Base-by-base conservation (phyloP, 805 yeast species). In the Lachancea meyersii region DNA sequence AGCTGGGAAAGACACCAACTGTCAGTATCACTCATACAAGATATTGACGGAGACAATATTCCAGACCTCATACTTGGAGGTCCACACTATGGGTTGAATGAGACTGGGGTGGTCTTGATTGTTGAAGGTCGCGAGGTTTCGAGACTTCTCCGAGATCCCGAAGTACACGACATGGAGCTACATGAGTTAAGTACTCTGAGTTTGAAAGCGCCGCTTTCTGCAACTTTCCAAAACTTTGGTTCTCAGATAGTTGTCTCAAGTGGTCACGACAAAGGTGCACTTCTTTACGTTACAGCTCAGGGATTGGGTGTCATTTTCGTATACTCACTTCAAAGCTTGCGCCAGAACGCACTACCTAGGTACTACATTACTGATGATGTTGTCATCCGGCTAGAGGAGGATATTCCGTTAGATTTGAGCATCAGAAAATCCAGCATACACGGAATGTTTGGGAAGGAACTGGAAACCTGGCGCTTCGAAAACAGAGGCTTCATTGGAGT, bases 21-120 rank as follows among this genome's bases (percentile, higher is more conserved):
- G 33, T 31, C 18, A 62, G 70, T 45, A 77, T 81, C 2, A 9
- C 41, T 51, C 1, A 55, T 61, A 0, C 62, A 53, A 13, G 71
- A 69, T 45, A 35, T 65, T 6, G 61, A 64, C 49, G 56, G 53
- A 4, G 75, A 69, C 46, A 72, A 70, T 0, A 43, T 58, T 5
- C 63, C 63, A 0, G 76, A 72, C 34, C 45, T 79, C 10, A 44
- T 75, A 2, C 52, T 79, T 2, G 69, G 75, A 0, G 70, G 79
- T 1, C 70, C 73, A 2, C 61, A 56, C 36, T 57, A 63, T 22
- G 80, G 71, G 40, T 39, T 45, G 4, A 45, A 51, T n/a, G 57
- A 56, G 33, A 45, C 46, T 9, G 61, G 61, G 4, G 40, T 51
- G 41, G 47, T 42, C 5, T 38, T 37, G 7, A 36, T 48, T 16